Evolutionary conservation across 176 grass and related monocot species (phyloP), one percentile per base, ranked within the genome.

Genomic region (Melocanna baccifera): DNA sequence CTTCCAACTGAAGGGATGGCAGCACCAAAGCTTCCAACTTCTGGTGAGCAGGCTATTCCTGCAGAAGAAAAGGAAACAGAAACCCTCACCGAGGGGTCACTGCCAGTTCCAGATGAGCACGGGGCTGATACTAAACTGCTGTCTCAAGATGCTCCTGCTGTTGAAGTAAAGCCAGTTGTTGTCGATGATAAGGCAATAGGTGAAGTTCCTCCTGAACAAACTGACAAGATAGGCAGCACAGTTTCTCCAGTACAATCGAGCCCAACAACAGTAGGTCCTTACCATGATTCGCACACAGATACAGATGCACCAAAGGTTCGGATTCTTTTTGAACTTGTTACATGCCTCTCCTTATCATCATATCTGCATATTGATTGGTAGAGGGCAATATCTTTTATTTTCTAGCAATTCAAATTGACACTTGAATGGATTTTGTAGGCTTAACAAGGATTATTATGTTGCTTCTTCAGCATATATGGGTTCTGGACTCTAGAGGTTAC

Each of bases 291-390:
- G 0, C 41, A 70, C 29, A 67, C 64, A 39, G 59, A 52, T 79
- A 22, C 25, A 70, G 59, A 90, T 67, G 62, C 40, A 85, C 76
- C 18, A 81, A 91, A 90, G 91, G 96, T 98, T 66, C 20, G 46
- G 78, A 62, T 73, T 82, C n/a, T 46, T 77, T 78, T 62, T 82
- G 20, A 12, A 53, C 16, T 81, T 74, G 32, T 66, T 76, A 56
- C 47, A 69, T 87, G 29, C 42, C 8, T 59, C 3, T 34, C 5
- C 63, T 73, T 78, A 70, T 56, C 34, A 77, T 42, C 50, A 40
- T 68, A 62, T 71, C 65, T 81, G 50, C 59, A 84, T 81, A 48
- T 70, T 69, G 65, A 65, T 70, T 53, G 83, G 39, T 62, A 30
- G 26, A 77, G 9, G 23, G 28, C 1, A 64, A 41, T 34, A 41